Percentiles rank a stretch among this genome's conserved stretches.
Evolutionary conservation across 225 moss, liverwort and hornwort genomes (phyloP).

Genomic region (Marchantia paleacea): DNA sequence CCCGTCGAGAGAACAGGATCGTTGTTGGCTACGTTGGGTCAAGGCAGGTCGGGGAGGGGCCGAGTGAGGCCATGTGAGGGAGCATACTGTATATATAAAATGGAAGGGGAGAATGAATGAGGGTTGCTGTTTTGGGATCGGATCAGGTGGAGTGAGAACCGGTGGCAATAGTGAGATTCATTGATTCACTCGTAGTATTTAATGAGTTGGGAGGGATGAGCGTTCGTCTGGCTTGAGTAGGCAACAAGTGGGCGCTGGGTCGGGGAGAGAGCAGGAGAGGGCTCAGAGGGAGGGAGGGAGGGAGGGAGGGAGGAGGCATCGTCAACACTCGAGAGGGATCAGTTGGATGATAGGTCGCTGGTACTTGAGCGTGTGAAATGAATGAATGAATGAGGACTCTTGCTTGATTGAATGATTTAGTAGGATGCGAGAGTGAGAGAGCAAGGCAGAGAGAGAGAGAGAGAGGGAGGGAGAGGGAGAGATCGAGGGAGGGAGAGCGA

Average conservation of each 20-base stretch:
- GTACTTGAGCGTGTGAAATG: conserved; percentile 8
- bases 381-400: background rate
- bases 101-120: conserved; percentile 1
- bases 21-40: too few relatives aligned
- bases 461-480: too few relatives aligned
- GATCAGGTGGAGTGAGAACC: conserved; percentile 13
- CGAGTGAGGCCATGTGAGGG: conserved; percentile 10
- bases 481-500: background rate
- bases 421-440: too few relatives aligned
- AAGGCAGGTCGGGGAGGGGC: too few relatives aligned
- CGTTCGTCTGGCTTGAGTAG: conserved; percentile 8
- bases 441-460: too few relatives aligned
- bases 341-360: background rate
- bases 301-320: background rate
- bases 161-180: conserved; percentile 19
- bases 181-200: conserved; percentile 14
- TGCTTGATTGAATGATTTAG: background rate
- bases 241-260: background rate
- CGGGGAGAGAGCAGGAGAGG: background rate
- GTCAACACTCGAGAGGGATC: background rate
- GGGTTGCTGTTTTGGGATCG: conserved; percentile 13
- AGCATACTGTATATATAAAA: conserved; percentile 7
- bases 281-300: background rate
- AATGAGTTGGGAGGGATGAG: background rate
- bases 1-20: background rate